These are phyloP conservation scores for Neckera pumila DNA, from an alignment of 225 moss, liverwort and hornwort species.

Conservation along the genomic window DNA sequence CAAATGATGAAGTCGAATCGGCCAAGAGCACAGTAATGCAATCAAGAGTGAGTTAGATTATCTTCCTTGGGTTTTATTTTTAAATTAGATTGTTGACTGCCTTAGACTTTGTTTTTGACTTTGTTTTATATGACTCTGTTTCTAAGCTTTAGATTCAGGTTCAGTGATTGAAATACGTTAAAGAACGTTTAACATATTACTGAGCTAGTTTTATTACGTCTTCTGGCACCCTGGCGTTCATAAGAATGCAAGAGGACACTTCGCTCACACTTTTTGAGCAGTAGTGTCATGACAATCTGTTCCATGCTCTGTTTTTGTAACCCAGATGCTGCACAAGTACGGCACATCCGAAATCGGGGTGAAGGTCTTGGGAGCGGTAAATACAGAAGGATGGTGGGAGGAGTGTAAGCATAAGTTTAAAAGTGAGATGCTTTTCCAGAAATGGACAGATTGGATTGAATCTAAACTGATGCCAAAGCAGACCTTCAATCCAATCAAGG, in stretches of 20 bases:
- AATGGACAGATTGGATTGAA: background rate
- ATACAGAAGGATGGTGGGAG: constrained; percentile 27
- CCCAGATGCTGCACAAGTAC: constrained; percentile 6
- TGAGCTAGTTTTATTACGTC: background rate
- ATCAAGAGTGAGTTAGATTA: background rate
- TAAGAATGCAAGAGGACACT: no score
- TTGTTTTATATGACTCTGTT: background rate
- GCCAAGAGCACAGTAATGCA: constrained; percentile 5
- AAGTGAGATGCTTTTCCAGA: background rate
- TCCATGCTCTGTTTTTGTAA: background rate
- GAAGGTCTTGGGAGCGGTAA: constrained; percentile 15
- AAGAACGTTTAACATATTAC: background rate
- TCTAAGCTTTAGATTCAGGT: background rate
- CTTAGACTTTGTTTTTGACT: background rate
- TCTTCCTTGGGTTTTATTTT: background rate
- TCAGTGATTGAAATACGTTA: background rate
- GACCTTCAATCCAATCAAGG: constrained; percentile 10
- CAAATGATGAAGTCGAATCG: constrained; percentile 30
- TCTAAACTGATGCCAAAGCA: constrained; percentile 5
- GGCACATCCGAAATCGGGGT: constrained; percentile 10
- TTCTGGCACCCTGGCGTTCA: background rate
- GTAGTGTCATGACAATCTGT: background rate
- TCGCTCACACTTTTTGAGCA: background rate
- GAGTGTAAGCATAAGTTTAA: constrained; percentile 8
- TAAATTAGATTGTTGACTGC: background rate